Evolutionary conservation across 2,329 filamentous ascomycete species (phyloP).

Genomic region (Paracamarosporium sp.): DNA sequence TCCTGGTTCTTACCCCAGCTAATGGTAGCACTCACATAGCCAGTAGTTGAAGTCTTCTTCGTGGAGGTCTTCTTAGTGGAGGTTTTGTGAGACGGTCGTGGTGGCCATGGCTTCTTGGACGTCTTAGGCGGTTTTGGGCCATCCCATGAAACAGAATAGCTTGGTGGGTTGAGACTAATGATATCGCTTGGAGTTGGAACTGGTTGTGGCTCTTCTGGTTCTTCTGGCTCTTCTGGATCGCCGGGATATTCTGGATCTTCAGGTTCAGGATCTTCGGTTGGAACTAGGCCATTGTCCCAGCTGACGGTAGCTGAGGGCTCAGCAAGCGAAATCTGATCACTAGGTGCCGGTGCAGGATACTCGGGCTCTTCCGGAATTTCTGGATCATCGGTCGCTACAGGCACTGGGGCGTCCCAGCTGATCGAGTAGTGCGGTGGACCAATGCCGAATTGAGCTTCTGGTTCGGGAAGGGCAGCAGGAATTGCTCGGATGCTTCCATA

Average conservation of each 20-base stretch:
- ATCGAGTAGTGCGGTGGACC: slow-evolving; percentile 22
- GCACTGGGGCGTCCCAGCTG: slow-evolving; percentile 13
- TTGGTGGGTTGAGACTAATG: slow-evolving; percentile 23
- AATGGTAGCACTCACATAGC: background rate
- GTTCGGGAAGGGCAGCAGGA: slow-evolving; percentile 23
- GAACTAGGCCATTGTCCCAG: slow-evolving; percentile 21
- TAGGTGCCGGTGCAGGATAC: slow-evolving; percentile 6
- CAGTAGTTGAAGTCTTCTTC: too few relatives aligned
- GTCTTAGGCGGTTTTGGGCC: background rate
- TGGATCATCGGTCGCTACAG: background rate
- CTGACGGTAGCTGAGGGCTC: slow-evolving; percentile 11
- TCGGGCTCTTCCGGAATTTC: slow-evolving; percentile 8
- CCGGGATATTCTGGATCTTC: slow-evolving; percentile 13
- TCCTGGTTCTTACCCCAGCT: background rate
- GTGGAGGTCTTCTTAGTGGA: background rate
- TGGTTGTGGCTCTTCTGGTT: background rate
- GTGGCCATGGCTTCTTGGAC: background rate
- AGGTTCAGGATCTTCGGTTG: slow-evolving; percentile 1
- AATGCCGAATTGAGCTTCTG: slow-evolving; percentile 18
- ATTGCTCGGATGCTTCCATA: slow-evolving; percentile 24
- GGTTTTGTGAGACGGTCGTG: slow-evolving; percentile 10
- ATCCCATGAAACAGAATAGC: slow-evolving; percentile 24
- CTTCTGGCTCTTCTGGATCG: slow-evolving; percentile 18
- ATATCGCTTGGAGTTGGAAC: slow-evolving; percentile 20
- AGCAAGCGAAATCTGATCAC: background rate